Evolutionary conservation across 2,329 filamentous ascomycete genomes (phyloP).

Genomic region (Fusarium subtropicale): DNA sequence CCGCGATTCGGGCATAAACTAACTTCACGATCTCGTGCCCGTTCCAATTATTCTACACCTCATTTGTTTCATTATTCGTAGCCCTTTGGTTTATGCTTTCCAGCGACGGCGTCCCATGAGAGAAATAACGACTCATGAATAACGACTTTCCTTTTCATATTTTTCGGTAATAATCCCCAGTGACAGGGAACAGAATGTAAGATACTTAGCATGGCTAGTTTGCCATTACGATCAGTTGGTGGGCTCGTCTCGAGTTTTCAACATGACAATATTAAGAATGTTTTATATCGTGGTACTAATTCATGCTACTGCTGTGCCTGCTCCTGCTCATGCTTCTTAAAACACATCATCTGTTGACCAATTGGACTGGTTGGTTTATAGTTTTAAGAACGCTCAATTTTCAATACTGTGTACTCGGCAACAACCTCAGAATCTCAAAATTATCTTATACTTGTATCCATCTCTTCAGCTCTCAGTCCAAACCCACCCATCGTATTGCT

Average conservation of each 20-base stretch:
- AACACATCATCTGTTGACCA: constrained; percentile 16
- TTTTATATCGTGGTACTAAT: constrained; percentile 29
- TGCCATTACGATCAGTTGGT: constrained; percentile 26
- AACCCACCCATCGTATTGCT: neutral
- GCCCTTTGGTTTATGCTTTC: constrained; percentile 33
- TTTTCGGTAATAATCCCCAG: constrained; percentile 20
- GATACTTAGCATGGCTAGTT: constrained; percentile 32
- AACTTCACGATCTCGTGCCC: neutral
- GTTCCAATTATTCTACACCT: constrained; percentile 1
- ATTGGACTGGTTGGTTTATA: constrained; percentile 32
- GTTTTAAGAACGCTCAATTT: constrained; percentile 47
- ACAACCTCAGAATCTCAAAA: constrained; percentile 43
- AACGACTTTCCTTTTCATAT: constrained; percentile 37
- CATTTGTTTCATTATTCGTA: constrained; percentile 20
- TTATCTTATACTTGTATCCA: constrained; percentile 36
- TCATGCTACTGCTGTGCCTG: constrained; percentile 21
- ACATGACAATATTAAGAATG: constrained; percentile 27
- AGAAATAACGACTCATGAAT: constrained; percentile 41
- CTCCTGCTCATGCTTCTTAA: constrained; percentile 1
- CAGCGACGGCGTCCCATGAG: constrained; percentile 37
- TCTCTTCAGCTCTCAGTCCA: constrained; percentile 26
- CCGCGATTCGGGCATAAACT: neutral
- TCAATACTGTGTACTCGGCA: constrained; percentile 42
- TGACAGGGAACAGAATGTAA: constrained; percentile 43
- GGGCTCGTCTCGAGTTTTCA: constrained; percentile 17